Evolutionary conservation across 495 filamentous ascomycete genomes (phyloP).

Genomic region (Xylaria nigripes): DNA sequence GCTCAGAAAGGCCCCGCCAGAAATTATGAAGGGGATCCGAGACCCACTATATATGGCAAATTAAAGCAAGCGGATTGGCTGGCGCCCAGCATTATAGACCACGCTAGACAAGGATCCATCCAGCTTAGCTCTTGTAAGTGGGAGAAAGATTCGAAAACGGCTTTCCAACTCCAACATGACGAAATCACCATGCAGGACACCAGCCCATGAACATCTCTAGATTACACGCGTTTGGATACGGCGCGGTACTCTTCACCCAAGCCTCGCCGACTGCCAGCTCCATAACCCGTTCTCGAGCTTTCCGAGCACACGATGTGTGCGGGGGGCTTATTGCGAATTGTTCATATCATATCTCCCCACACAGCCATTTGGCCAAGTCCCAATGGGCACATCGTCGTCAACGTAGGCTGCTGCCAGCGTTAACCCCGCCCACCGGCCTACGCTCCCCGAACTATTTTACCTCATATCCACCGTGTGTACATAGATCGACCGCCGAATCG

Average conservation of each 20-base stretch:
- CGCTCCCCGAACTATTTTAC: constrained; percentile 12
- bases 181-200: constrained; percentile 37
- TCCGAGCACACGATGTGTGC: constrained; percentile 10
- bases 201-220: constrained; percentile 46
- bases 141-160: background rate
- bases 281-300: constrained; percentile 7
- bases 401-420: constrained; percentile 3
- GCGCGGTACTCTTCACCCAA: constrained; percentile 38
- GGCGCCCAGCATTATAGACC: background rate
- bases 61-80: constrained; percentile 1
- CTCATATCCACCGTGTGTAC: background rate
- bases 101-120: constrained; percentile 2
- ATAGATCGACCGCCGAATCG: constrained; percentile 1
- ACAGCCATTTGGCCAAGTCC: background rate
- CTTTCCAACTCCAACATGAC: constrained; percentile 16
- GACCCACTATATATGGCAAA: constrained; percentile 9
- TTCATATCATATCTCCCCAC: constrained; percentile 1
- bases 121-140: too few species aligned
- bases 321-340: background rate
- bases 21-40: constrained; percentile 12
- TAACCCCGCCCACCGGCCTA: constrained; percentile 14
- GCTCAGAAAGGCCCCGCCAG: background rate
- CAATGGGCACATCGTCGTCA: constrained; percentile 5
- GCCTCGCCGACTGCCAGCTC: constrained; percentile 22
- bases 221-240: constrained; percentile 46